Conservation (phyloP, 2,329 filamentous ascomycete genomes). For the Diaporthe australafricana region DNA sequence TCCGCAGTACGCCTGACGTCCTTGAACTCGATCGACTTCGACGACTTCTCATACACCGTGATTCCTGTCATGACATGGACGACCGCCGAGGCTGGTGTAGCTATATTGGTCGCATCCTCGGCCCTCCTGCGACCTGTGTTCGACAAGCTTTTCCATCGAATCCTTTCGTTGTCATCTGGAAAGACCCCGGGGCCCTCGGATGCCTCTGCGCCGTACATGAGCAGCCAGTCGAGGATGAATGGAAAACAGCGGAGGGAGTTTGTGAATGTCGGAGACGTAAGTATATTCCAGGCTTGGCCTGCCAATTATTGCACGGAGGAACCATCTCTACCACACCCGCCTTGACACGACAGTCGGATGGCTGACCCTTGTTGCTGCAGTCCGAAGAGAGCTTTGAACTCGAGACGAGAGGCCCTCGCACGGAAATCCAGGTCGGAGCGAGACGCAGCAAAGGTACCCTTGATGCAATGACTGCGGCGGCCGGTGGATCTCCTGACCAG, state of each 20-base stretch:
- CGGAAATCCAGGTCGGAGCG: slow-evolving; percentile 26
- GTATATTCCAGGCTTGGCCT: neutral
- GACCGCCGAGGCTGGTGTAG: slow-evolving; percentile 42
- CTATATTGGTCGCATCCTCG: slow-evolving; percentile 43
- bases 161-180: slow-evolving; percentile 35
- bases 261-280: slow-evolving; percentile 34
- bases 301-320: neutral
- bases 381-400: slow-evolving; percentile 39
- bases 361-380: neutral
- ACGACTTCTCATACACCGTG: slow-evolving; percentile 42
- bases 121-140: slow-evolving; percentile 43
- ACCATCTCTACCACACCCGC: neutral
- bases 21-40: slow-evolving; percentile 40
- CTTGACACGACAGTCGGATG: neutral
- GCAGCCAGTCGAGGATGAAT: slow-evolving; percentile 24
- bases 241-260: slow-evolving; percentile 32
- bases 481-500: neutral
- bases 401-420: slow-evolving; percentile 11
- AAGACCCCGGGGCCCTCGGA: neutral
- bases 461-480: neutral
- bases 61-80: slow-evolving; percentile 42
- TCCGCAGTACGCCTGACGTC: slow-evolving; percentile 41
- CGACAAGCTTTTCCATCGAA: slow-evolving; percentile 40
- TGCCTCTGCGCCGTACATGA: neutral
- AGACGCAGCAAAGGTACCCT: slow-evolving; percentile 21